These are phyloP conservation scores for Curvularia lunata DNA, from an alignment of 2,329 filamentous ascomycete species.

Conservation along the genomic window DNA sequence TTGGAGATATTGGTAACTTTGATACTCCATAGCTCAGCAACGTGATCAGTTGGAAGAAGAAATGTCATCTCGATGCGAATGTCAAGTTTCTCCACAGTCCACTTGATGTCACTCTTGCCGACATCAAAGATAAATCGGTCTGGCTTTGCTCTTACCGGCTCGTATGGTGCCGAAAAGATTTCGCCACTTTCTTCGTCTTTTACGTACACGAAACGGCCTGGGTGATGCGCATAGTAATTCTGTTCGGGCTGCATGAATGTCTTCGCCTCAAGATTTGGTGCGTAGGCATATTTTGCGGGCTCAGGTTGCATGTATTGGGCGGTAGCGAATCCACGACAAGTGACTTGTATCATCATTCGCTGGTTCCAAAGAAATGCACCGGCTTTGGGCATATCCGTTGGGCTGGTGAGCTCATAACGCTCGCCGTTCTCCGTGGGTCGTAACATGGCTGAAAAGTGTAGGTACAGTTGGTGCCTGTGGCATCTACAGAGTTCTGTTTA, in stretches of 20 bases:
- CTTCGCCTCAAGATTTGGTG: constrained; percentile 63
- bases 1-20: constrained; percentile 59
- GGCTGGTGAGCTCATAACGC: constrained; percentile 62
- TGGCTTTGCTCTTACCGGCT: constrained; percentile 58
- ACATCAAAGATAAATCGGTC: constrained; percentile 61
- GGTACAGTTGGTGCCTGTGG: constrained; percentile 11
- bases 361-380: constrained; percentile 66
- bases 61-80: constrained; percentile 61
- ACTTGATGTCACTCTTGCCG: constrained; percentile 62
- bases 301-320: constrained; percentile 68
- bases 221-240: constrained; percentile 65
- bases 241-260: constrained; percentile 68
- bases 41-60: constrained; percentile 60
- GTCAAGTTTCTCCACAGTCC: constrained; percentile 60
- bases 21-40: constrained; percentile 63
- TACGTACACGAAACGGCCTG: constrained; percentile 65
- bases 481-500: constrained; percentile 22
- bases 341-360: constrained; percentile 67
- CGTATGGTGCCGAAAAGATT: constrained; percentile 63
- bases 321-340: constrained; percentile 64
- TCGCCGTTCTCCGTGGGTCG: constrained; percentile 56
- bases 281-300: constrained; percentile 65
- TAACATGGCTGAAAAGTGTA: constrained; percentile 36
- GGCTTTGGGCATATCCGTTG: constrained; percentile 63
- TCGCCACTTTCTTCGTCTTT: constrained; percentile 61